Evolutionary conservation across 345 rosid species (phyloP).

Genomic region (Boechera retrofracta): DNA sequence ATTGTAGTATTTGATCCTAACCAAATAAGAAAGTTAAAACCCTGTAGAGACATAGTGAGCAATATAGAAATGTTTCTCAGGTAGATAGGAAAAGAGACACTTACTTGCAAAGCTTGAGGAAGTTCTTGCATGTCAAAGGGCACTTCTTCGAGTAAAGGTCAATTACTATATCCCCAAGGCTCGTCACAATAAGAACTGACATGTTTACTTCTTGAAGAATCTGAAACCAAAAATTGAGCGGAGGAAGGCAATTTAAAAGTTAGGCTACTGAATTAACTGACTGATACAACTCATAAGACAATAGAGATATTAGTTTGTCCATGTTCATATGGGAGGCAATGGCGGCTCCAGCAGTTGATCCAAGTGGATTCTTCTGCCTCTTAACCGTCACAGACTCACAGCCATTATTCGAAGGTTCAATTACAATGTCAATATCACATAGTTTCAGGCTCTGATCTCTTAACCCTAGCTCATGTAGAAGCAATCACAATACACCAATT

Average conservation of each 20-base stretch:
- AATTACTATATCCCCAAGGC: constrained; percentile 81
- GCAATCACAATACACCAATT: too few species aligned
- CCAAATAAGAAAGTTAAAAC: constrained; percentile 21
- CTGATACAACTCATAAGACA: too few species aligned
- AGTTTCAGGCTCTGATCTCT: too few species aligned
- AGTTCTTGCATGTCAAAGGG: constrained; percentile 86
- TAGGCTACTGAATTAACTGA: background rate
- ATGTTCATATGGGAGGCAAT: too few species aligned
- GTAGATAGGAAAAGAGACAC: background rate
- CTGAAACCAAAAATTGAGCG: background rate
- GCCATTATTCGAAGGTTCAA: too few species aligned
- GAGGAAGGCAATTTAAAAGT: background rate
- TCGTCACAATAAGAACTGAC: constrained; percentile 86
- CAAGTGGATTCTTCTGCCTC: too few species aligned
- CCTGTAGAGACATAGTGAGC: background rate
- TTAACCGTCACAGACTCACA: too few species aligned
- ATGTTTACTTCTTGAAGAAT: constrained; percentile 27
- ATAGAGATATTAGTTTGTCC: too few species aligned
- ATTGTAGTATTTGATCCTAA: constrained; percentile 88
- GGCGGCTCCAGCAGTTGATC: too few species aligned
- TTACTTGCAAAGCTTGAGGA: constrained; percentile 95
- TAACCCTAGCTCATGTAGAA: too few species aligned
- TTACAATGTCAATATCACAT: too few species aligned
- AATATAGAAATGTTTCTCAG: background rate
- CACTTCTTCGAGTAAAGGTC: constrained; percentile 71